Conservation (phyloP, 257 asterid genomes). For the Solanum tarapatanum region DNA sequence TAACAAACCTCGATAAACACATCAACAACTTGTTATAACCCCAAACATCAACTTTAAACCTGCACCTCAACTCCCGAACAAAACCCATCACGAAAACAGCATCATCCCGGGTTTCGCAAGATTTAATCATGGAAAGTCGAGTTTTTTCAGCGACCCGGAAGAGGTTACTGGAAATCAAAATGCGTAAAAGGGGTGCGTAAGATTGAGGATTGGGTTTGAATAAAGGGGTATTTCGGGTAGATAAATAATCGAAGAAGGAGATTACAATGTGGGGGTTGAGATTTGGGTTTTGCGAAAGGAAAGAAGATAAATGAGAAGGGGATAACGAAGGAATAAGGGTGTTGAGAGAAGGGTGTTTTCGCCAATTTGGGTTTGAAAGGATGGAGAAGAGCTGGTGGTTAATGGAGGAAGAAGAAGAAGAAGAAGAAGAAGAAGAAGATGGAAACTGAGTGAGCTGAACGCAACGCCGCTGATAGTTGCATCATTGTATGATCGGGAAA, state of each 20-base stretch:
- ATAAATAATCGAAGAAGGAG: conserved; percentile 5
- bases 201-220: no score
- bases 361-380: conserved; percentile 48
- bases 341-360: conserved; percentile 25
- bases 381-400: conserved; percentile 20
- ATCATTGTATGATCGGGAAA: not conserved
- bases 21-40: conserved; percentile 50
- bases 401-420: not conserved
- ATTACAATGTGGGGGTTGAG: conserved; percentile 50
- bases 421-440: not conserved
- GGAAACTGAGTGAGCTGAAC: not conserved
- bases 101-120: conserved; percentile 32
- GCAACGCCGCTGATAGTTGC: not conserved
- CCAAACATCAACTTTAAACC: conserved; percentile 34
- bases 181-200: conserved; percentile 1
- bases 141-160: conserved; percentile 32
- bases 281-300: conserved; percentile 37
- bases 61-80: conserved; percentile 26
- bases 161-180: conserved; percentile 30
- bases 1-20: conserved; percentile 37
- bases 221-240: no score
- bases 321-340: conserved; percentile 31
- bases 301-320: conserved; percentile 35
- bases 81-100: conserved; percentile 19
- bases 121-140: conserved; percentile 38